Evolutionary conservation across 331 rosid genomes (phyloP).

Genomic region (Acacia concinna): DNA sequence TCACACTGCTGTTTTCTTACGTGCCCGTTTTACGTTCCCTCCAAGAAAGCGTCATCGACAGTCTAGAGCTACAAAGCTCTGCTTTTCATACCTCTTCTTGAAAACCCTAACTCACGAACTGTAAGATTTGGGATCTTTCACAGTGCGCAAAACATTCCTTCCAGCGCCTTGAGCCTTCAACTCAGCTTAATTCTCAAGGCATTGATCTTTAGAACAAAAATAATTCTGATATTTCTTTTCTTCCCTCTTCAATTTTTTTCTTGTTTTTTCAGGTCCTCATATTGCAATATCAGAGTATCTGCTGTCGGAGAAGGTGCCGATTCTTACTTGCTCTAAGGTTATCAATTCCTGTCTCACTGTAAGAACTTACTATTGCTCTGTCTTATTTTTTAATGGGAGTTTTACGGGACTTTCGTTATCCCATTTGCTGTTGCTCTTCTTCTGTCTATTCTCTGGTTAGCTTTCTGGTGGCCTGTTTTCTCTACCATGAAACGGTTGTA

Average conservation of each 20-base stretch:
- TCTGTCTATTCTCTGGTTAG: not conserved
- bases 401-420: not conserved
- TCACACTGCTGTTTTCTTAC: not conserved
- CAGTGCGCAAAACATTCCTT: slow-evolving; percentile 22
- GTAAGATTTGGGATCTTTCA: slow-evolving; percentile 21
- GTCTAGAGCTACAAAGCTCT: not conserved
- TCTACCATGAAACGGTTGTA: not conserved
- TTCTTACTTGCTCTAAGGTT: no score
- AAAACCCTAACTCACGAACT: slow-evolving; percentile 36
- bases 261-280: slow-evolving; percentile 10
- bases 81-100: not conserved
- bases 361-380: not conserved
- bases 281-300: slow-evolving; percentile 22
- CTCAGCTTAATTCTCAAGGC: not conserved
- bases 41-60: slow-evolving; percentile 5
- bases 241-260: not conserved
- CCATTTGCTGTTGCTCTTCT: not conserved
- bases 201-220: slow-evolving; percentile 15
- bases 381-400: not conserved
- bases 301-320: slow-evolving; percentile 29
- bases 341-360: not conserved
- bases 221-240: slow-evolving; percentile 14
- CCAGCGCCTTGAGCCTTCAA: slow-evolving; percentile 14
- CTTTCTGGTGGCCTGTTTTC: not conserved
- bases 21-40: slow-evolving; percentile 11